phyloP scores from a whole-genome alignment of 2,329 filamentous ascomycete genomes.

The Chaetomiaceae sp. region DNA sequence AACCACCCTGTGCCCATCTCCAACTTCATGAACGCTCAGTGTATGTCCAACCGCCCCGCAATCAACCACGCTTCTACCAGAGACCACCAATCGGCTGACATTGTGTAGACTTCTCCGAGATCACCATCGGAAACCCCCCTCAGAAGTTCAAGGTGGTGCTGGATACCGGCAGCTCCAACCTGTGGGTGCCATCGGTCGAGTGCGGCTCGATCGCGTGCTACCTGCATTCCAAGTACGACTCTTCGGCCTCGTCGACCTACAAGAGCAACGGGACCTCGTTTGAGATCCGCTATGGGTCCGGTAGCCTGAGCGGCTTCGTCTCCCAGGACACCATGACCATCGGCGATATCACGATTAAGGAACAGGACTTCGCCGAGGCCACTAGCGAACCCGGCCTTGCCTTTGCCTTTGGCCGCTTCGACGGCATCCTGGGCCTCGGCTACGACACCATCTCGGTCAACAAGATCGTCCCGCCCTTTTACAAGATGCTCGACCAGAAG shows the following conservation, averaged over 20 bases:
- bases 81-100: neutral
- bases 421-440: constrained; percentile 91
- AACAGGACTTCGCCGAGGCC: constrained; percentile 93
- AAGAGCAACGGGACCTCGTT: constrained; percentile 91
- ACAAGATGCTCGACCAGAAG: constrained; percentile 87
- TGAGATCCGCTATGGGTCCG: constrained; percentile 92
- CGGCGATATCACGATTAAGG: constrained; percentile 81
- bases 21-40: constrained; percentile 99
- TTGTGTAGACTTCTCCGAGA: constrained; percentile 85
- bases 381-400: constrained; percentile 93
- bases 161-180: constrained; percentile 97
- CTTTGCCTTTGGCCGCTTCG: constrained; percentile 95
- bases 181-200: constrained; percentile 90
- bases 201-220: constrained; percentile 98
- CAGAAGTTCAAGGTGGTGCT: constrained; percentile 98
- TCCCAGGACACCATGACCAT: constrained; percentile 84
- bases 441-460: constrained; percentile 98
- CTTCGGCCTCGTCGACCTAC: constrained; percentile 80
- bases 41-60: constrained; percentile 50
- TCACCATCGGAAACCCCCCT: constrained; percentile 83
- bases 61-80: constrained; percentile 6
- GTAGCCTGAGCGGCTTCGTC: constrained; percentile 87
- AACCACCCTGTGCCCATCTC: constrained; percentile 81
- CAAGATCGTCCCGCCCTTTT: constrained; percentile 89
- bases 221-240: constrained; percentile 95